Evolutionary conservation across 2,329 filamentous ascomycete species (phyloP).

Genomic region (Aaosphaeria arxii): DNA sequence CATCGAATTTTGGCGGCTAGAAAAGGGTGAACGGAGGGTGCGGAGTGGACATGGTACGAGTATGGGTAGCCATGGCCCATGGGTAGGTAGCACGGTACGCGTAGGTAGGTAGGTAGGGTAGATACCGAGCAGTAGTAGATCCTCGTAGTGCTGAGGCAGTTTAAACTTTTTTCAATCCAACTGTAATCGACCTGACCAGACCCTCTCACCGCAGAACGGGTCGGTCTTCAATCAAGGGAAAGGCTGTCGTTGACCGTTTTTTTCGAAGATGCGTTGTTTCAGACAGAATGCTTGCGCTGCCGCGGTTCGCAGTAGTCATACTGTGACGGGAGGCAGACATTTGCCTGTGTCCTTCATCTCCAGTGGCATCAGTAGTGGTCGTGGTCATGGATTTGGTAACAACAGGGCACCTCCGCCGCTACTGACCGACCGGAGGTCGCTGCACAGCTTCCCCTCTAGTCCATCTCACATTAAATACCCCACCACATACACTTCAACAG

Average conservation of each 20-base stretch:
- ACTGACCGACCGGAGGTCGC: slow-evolving; percentile 17
- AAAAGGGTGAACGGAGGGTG: no score
- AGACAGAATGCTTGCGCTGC: slow-evolving; percentile 27
- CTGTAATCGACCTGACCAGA: slow-evolving; percentile 1
- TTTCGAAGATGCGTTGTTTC: slow-evolving; percentile 33
- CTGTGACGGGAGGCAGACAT: background rate
- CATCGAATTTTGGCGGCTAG: no score
- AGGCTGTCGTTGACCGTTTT: slow-evolving; percentile 5
- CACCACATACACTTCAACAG: slow-evolving; percentile 20
- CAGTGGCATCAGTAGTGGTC: background rate
- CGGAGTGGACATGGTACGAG: no score
- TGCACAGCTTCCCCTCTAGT: slow-evolving; percentile 22
- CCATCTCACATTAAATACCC: slow-evolving; percentile 9
- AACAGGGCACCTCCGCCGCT: slow-evolving; percentile 14
- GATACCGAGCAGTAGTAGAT: no score
- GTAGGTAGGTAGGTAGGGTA: no score
- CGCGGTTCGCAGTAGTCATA: background rate
- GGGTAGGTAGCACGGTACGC: no score
- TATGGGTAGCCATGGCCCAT: no score
- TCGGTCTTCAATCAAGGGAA: slow-evolving; percentile 11
- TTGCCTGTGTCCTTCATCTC: background rate
- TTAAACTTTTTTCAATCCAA: background rate
- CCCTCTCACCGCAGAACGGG: slow-evolving; percentile 21
- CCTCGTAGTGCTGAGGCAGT: no score
- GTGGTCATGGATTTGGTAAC: background rate